Evolutionary conservation across 2,329 filamentous ascomycete species (phyloP), one percentile per base, ranked within the genome.

Genomic region (Aspergillus viridinutans): DNA sequence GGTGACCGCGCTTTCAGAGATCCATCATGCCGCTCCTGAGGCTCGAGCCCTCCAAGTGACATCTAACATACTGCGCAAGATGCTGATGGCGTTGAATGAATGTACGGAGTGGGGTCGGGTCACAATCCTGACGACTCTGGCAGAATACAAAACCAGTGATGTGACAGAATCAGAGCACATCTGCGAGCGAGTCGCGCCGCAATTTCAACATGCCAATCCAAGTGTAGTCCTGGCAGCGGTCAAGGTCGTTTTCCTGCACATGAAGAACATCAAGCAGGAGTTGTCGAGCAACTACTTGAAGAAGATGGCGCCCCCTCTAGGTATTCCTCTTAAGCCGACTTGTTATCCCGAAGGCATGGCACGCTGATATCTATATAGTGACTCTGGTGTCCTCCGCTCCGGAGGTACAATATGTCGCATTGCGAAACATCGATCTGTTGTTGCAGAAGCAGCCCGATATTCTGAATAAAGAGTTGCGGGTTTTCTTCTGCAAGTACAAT

Each of bases 401-500:
- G 6, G 94, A 99, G 80, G 94, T 99, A 42, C 94, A 99, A 76
- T 99, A 99, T 72, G 94, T 99, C 55, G 94, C 94, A 14, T 79
- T 99, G 51, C 83, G 93, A 62, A 99, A 99, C 74, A 99, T 99
- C 69, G 94, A 99, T 66, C 85, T 99, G 35, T 82, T 99, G 5
- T 82, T 99, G 26, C 94, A 99, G 74, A 94, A 95, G 66, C 93
- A 97, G 74, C 92, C 94, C 10, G 92, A 96, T 65, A 97, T 99
- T 55, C 82, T 99, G 9, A 96, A 90, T 81, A 97, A 97, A 75
- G 94, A 99, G 75, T 86, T 99, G 69, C 86, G 94, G 48, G 94
- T 99, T 8, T 99, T 99, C 79, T 99, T 99, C 79, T 99, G 94
- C 87, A 99, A 99, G 78, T 99, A 99, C 80, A 97, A 97, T 72